Base-by-base conservation (phyloP, 2,329 filamentous ascomycete species). In the Epichloe baconii region DNA sequence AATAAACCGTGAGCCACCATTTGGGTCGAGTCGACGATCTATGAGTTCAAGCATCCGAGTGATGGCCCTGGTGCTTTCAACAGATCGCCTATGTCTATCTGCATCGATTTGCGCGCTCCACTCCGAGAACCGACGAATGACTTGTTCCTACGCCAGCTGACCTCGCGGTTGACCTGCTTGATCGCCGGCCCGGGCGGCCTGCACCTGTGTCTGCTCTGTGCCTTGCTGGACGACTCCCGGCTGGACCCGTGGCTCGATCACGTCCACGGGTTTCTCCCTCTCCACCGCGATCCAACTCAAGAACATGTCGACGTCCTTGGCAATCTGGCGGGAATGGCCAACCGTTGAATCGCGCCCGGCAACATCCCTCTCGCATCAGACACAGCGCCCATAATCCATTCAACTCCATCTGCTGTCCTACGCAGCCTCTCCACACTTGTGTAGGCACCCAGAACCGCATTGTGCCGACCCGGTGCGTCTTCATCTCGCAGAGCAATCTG, bases 311-410 rank as follows among this genome's bases (percentile, higher is more conserved):
- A 88, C 85, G 61, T 89, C 86, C 67, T 86, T 86, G 17, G 78
- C 78, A 47, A 89, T 73, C 54, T 78, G 74, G 1, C 73, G 74
- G 1, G 78, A 47, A 86, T 71, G 3, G 76, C 79, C 62, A 78
- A 59, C 54, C 79, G 81, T 70, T 89, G 85, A 57, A 84, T 62
- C 71, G 74, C 81, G 62, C 75, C 70, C 0, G 86, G 86, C 51
- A 90, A 60, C 31, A 75, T 65, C 0, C 86, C 86, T 50, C 74
- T 74, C 0, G 86, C 86, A 63, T 90, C 78, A 53, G 81, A 85
- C 11, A 82, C 77, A 10, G 86, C 90, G 8, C 80, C 84, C 84
- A 91, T 90, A 52, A 83, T 71, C 86, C 86, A 93, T 64, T 85
- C 81, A 45, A 86, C 55, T 17, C 69, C 67, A n/a, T 58, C 61